Conservation (phyloP, 306 rosid species). For the Rubus idaeus region DNA sequence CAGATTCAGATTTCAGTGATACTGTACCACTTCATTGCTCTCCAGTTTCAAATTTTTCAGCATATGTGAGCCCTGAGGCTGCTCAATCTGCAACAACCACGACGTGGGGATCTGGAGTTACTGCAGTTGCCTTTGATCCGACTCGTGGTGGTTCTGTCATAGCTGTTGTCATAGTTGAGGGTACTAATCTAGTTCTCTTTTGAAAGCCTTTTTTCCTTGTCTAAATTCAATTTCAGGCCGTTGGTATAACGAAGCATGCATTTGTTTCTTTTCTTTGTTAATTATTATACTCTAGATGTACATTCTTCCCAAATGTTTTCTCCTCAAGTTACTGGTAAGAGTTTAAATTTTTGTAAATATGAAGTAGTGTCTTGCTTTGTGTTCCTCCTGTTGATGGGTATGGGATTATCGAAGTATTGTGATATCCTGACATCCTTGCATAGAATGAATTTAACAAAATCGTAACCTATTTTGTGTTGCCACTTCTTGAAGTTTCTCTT, state of each 20-base stretch:
- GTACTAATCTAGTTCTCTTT: conserved; percentile 34
- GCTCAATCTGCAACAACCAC: conserved; percentile 99
- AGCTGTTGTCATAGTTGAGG: conserved; percentile 93
- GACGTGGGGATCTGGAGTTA: conserved; percentile 99
- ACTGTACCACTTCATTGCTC: conserved; percentile 83
- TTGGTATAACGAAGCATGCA: background rate
- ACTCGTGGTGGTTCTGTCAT: conserved; percentile 96
- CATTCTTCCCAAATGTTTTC: background rate
- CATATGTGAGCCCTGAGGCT: conserved; percentile 96
- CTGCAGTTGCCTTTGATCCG: conserved; percentile 98
- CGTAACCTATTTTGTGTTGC: background rate
- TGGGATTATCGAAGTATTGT: background rate
- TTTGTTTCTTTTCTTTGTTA: background rate
- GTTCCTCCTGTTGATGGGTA: background rate
- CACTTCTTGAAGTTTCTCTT: background rate
- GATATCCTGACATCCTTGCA: background rate
- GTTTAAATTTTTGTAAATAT: background rate
- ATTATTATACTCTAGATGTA: background rate
- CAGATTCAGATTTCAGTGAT: conserved; percentile 60
- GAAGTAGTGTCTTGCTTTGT: background rate
- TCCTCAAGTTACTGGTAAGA: background rate
- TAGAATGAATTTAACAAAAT: too few species aligned
- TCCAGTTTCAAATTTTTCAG: conserved; percentile 97
- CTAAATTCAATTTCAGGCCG: background rate
- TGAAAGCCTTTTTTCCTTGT: background rate